Conservation (phyloP, 345 rosid genomes). For the Lepidium africanum region DNA sequence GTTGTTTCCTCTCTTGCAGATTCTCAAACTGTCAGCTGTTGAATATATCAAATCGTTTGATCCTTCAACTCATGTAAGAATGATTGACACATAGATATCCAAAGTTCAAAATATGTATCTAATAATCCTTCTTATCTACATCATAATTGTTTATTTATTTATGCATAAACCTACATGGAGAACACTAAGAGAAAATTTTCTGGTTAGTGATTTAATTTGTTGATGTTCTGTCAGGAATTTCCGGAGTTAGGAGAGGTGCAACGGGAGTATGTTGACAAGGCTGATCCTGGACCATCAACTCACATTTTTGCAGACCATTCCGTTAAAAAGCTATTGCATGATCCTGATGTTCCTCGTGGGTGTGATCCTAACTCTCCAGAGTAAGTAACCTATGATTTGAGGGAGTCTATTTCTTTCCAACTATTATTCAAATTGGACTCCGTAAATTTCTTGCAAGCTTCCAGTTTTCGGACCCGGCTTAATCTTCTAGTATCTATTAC, state of each 20-base stretch:
- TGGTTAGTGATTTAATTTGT: background rate
- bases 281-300: slow-evolving; percentile 39
- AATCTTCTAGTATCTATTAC: background rate
- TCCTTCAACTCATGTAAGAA: slow-evolving; percentile 73
- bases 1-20: slow-evolving; percentile 38
- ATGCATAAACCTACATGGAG: slow-evolving; percentile 1
- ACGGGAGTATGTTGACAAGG: slow-evolving; percentile 52
- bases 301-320: slow-evolving; percentile 33
- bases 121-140: background rate
- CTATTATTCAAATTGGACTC: background rate
- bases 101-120: background rate
- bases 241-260: slow-evolving; percentile 68
- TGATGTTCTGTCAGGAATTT: slow-evolving; percentile 43
- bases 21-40: slow-evolving; percentile 66
- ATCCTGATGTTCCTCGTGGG: slow-evolving; percentile 75
- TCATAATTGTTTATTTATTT: background rate
- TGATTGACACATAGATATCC: background rate
- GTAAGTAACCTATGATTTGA: slow-evolving; percentile 37
- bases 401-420: background rate
- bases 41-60: slow-evolving; percentile 65
- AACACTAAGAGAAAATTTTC: background rate
- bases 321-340: slow-evolving; percentile 56
- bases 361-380: slow-evolving; percentile 69
- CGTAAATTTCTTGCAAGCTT: slow-evolving; percentile 1
- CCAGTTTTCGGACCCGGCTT: background rate